Evolutionary conservation across 2,329 filamentous ascomycete genomes (phyloP).

Genomic region (Hansfordia pulvinata): DNA sequence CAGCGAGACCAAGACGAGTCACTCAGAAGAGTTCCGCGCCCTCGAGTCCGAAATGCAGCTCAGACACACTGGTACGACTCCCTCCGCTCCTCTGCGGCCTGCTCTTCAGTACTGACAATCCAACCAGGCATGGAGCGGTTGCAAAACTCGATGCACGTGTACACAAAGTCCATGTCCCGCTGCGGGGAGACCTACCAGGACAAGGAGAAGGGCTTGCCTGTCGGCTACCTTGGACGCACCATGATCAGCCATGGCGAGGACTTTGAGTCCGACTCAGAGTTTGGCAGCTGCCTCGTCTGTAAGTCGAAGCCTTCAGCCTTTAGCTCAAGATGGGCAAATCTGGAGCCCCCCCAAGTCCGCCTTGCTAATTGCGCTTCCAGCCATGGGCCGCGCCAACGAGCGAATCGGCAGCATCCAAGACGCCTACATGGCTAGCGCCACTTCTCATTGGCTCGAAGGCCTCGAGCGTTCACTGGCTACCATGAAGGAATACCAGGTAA

Average conservation of each 20-base stretch:
- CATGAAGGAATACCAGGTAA: slow-evolving; percentile 95
- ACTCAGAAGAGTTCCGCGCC: slow-evolving; percentile 82
- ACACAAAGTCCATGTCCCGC: slow-evolving; percentile 78
- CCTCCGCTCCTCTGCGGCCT: slow-evolving; percentile 1
- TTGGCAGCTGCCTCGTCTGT: slow-evolving; percentile 73
- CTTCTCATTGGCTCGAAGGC: slow-evolving; percentile 79
- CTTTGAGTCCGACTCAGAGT: slow-evolving; percentile 82
- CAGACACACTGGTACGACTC: slow-evolving; percentile 63
- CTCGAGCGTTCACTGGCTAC: slow-evolving; percentile 78
- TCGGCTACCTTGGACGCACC: slow-evolving; percentile 65
- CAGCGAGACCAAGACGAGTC: slow-evolving; percentile 71
- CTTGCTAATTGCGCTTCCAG: slow-evolving; percentile 22
- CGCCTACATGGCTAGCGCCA: slow-evolving; percentile 64
- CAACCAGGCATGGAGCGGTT: slow-evolving; percentile 72
- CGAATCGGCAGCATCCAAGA: slow-evolving; percentile 77
- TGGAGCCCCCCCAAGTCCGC: no score
- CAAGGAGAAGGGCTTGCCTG: slow-evolving; percentile 73
- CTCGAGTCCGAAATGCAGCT: slow-evolving; percentile 84
- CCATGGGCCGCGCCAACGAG: slow-evolving; percentile 77
- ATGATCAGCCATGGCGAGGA: slow-evolving; percentile 89
- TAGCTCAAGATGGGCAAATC: slow-evolving; percentile 1
- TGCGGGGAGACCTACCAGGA: slow-evolving; percentile 69
- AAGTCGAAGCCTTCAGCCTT: slow-evolving; percentile 16
- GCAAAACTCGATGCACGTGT: slow-evolving; percentile 72
- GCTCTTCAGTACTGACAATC: slow-evolving; percentile 1